Percentiles rank a stretch among this genome's conserved stretches.
phyloP scores from a whole-genome alignment of 2,329 filamentous ascomycete species.

The Calycina marina region DNA sequence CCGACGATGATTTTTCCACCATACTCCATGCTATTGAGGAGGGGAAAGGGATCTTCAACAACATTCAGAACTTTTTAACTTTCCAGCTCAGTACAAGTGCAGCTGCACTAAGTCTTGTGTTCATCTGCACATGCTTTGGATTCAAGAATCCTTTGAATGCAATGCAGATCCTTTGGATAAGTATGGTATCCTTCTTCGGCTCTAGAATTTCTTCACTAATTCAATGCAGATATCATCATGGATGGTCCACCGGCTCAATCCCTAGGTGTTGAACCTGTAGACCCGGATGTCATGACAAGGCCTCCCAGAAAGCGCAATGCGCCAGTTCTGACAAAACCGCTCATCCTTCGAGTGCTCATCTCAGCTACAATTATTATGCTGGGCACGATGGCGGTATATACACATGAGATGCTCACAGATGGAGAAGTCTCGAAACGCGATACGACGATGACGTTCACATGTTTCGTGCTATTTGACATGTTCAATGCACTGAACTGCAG shows the following conservation, averaged over 20 bases:
- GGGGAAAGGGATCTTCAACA: conserved; percentile 98
- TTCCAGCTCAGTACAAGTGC: conserved; percentile 97
- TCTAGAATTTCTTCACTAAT: conserved; percentile 4
- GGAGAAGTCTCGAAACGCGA: conserved; percentile 78
- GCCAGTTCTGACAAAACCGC: conserved; percentile 71
- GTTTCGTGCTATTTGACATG: conserved; percentile 99
- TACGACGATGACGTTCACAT: conserved; percentile 98
- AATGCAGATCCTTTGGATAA: conserved; percentile 99
- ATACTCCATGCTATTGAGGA: conserved; percentile 95
- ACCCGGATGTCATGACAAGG: conserved; percentile 83
- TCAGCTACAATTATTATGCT: conserved; percentile 83
- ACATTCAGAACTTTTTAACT: conserved; percentile 97
- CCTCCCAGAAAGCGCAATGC: conserved; percentile 79
- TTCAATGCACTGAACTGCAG: conserved; percentile 94
- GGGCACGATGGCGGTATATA: conserved; percentile 83
- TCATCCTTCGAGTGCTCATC: conserved; percentile 74
- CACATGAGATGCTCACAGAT: conserved; percentile 76
- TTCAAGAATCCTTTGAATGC: conserved; percentile 94
- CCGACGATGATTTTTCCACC: conserved; percentile 78
- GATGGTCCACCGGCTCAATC: conserved; percentile 96
- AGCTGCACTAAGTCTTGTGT: conserved; percentile 77
- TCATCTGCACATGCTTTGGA: conserved; percentile 82
- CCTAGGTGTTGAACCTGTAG: conserved; percentile 86
- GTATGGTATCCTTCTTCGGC: conserved; percentile 38
- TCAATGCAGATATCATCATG: conserved; percentile 81